Base-by-base conservation (phyloP, 768 basidiomycete species). In the Boletus patriciae region DNA sequence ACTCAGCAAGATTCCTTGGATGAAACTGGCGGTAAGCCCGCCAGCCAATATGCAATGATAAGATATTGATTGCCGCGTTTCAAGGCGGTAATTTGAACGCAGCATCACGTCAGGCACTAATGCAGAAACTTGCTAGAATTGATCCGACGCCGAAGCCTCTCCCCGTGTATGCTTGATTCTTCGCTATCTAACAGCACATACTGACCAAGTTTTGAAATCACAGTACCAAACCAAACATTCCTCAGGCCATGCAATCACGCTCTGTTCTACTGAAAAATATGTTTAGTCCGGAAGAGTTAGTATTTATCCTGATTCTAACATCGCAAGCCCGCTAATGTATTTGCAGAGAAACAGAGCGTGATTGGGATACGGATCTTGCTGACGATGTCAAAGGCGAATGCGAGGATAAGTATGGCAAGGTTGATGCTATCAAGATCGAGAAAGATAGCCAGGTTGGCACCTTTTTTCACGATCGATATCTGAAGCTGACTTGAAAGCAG, bases 61-160 rank as follows among this genome's bases (percentile, higher is more conserved):
- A n/a, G 49, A 10, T 46, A 6, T 42, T 68, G 19, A 69, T 52
- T 57, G n/a, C 25, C 49, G 38, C 36, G 43, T 36, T 19, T 57
- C 2, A 69, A 95, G 93, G 90, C 75, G 92, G 91, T 91, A 93
- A 93, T 83, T 85, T 97, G 81, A 97, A 97, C 80, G 92, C 92
- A 80, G 92, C 91, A 69, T 93, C 94, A 71, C 92, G 97, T 77
- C 94, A 97, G 81, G 92, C 94, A 74, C 92, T 99, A 80, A 99
- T 99, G 97, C 93, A 95, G 78, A 99, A 98, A 86, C 92, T 99
- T 83, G 94, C 97, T 74, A 93, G 97, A 80, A 91, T 86, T 76
- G 90, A 92, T 67, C 78, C 83, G 44, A 73, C 85, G 48, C 74
- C 82, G 48, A 79, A 77, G 66, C 80, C 83, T 62, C 79, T 84